Evolutionary conservation across 345 rosid species (phyloP), one percentile per base, ranked within the genome.

Genomic region (Populus deltoides): DNA sequence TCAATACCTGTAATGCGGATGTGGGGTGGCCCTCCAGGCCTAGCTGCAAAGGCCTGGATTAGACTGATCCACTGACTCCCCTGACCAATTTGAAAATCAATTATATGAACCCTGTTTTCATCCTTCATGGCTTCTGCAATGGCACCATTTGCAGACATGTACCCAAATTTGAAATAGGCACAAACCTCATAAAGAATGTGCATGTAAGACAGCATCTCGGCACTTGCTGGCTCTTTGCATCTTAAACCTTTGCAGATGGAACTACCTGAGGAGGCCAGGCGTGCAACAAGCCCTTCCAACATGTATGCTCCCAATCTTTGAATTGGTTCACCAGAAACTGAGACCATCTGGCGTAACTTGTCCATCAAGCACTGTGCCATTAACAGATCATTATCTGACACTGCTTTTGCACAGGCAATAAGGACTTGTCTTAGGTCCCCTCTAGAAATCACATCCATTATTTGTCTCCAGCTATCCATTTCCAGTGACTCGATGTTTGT

Each of bases 91-190:
- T 91, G 98, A 86, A 94, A 94, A 78, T 94, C 98, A 33, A 94
- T 84, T 39, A 94, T 94, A 80, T 94, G 97, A 62, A 94, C 94
- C 79, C 85, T 82, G 70, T 88, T 84, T 74, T 92, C 97, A 73
- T 90, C 89, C 83, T 92, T 94, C 97, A 92, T 91, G 81, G 97
- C 98, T 83, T 92, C 97, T 16, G 98, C 98, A 33, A 94, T 90
- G 1, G 98, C 98, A 68, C 98, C 98, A 76, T 92, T 94, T 6
- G 97, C 97, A 36, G 98, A 92, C 94, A 94, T 92, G 88, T 92
- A 94, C 0, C 98, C 97, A 29, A 94, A 94, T 79, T 92, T 94
- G 83, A 94, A 89, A 85, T 91, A 94, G 25, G 98, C 97, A 45
- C 98, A 94, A 53, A 91, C 94, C 88, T 93, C 97, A 36, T 93